Percentiles rank a stretch among this genome's conserved stretches.
Conservation (phyloP, 257 asterid species). For the Solanum peruvianum region DNA sequence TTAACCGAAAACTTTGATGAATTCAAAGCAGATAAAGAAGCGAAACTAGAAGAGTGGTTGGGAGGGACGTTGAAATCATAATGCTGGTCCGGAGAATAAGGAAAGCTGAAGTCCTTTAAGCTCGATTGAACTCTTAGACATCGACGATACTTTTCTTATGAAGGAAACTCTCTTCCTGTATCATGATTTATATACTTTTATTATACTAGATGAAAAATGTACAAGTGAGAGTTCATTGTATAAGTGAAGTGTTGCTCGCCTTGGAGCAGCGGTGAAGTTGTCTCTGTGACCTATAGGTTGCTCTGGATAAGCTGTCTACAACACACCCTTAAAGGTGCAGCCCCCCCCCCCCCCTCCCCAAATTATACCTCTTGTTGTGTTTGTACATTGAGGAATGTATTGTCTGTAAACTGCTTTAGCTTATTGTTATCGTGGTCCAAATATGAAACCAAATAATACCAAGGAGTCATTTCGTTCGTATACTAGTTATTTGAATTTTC, state of each 20-base stretch:
- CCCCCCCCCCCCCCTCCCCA: too few relatives aligned
- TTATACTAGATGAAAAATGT: background rate
- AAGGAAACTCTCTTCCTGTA: background rate
- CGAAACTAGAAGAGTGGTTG: constrained; percentile 77
- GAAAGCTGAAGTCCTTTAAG: background rate
- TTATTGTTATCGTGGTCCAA: background rate
- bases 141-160: background rate
- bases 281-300: background rate
- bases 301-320: background rate
- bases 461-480: background rate
- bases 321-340: background rate
- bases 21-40: constrained; percentile 72
- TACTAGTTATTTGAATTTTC: background rate
- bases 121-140: background rate
- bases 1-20: constrained; percentile 44
- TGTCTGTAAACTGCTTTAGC: background rate
- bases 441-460: background rate
- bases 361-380: background rate
- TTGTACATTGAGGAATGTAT: background rate
- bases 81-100: background rate
- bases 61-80: constrained; percentile 20
- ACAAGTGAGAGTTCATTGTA: background rate
- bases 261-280: background rate
- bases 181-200: background rate
- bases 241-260: background rate